Evolutionary conservation across 1,284 basidiomycete genomes (phyloP), one percentile per base, ranked within the genome.

Genomic region (Dichomitus squalens): DNA sequence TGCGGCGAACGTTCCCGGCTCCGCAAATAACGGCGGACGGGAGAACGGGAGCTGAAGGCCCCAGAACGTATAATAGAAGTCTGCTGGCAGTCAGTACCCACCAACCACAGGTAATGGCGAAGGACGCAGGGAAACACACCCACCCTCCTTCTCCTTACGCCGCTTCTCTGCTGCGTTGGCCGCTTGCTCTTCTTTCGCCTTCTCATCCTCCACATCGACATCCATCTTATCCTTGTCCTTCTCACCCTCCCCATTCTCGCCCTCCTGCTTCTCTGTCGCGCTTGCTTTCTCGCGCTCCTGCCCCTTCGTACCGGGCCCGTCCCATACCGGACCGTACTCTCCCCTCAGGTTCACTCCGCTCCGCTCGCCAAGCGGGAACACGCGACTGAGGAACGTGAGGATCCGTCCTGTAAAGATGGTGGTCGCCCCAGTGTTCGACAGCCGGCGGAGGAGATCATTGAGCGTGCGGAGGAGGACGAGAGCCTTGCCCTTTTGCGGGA

Each of bases 311-410:
- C 76, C 79, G 6, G 87, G 85, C 5, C 84, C 82, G 57, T 90
- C 87, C 90, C 90, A 93, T n/a, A 77, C 76, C 55, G 93, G 81
- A 11, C 93, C 84, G 73, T 89, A 88, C 75, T 93, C 92, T 55
- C 95, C 95, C 39, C 92, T 78, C 60, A 96, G 72, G 71, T 96
- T 96, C 44, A 96, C 93, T 35, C 94, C 93, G 70, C 92, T 95
- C 47, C 93, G 79, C 71, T 96, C 94, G 2, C 91, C 90, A 8
- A 96, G 74, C 4, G 93, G 92, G 68, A 95, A 96, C 1, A 94
- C 92, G 1, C 83, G 83, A 59, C 90, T 92, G 47, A 96, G 75
- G 70, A 95, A 92, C 1, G 90, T 91, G 66, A 95, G 78, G 67
- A 96, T 94, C 1, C 93, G 83, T 2, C 95, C 95, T 62, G 91